phyloP scores from a whole-genome alignment of 2,329 filamentous ascomycete species.

The Paecilomyces fulvus region DNA sequence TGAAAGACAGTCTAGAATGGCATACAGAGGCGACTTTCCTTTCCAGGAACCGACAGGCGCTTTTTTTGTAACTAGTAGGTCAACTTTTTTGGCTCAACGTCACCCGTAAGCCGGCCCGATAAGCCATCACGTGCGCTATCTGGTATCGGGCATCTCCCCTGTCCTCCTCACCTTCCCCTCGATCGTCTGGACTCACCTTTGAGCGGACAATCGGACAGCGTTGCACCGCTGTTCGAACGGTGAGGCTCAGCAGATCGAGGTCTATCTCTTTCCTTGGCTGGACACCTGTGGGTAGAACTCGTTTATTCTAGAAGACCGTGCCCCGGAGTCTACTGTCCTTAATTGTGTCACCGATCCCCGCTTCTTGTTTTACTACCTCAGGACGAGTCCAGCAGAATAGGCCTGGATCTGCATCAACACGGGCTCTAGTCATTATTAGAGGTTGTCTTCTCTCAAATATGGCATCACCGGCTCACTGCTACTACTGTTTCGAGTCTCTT shows the following conservation, averaged over 20 bases:
- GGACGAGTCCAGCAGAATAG: not conserved
- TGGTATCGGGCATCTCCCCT: not conserved
- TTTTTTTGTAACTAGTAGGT: too few relatives aligned
- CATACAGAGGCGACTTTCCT: not conserved
- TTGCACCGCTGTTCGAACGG: not conserved
- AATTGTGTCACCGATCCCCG: not conserved
- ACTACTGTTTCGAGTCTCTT: slow-evolving; percentile 87
- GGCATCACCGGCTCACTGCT: slow-evolving; percentile 79
- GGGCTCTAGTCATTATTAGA: not conserved
- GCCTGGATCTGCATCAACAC: not conserved
- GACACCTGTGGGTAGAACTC: not conserved
- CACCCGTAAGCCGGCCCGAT: not conserved
- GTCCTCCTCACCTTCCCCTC: not conserved
- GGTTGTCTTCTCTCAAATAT: slow-evolving; percentile 41
- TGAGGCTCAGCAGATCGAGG: not conserved
- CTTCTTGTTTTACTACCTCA: not conserved
- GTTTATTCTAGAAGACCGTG: not conserved
- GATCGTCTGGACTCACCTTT: not conserved
- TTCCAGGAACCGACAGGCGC: not conserved
- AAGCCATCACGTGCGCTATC: not conserved
- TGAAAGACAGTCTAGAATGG: not conserved
- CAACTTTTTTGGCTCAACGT: not conserved
- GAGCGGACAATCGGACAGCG: not conserved
- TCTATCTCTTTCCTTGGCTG: not conserved
- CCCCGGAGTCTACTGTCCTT: not conserved